Percentiles rank a stretch among this genome's conserved stretches.
Evolutionary conservation across 1,284 basidiomycete species (phyloP).

Genomic region (Anthracocystis setariae): DNA sequence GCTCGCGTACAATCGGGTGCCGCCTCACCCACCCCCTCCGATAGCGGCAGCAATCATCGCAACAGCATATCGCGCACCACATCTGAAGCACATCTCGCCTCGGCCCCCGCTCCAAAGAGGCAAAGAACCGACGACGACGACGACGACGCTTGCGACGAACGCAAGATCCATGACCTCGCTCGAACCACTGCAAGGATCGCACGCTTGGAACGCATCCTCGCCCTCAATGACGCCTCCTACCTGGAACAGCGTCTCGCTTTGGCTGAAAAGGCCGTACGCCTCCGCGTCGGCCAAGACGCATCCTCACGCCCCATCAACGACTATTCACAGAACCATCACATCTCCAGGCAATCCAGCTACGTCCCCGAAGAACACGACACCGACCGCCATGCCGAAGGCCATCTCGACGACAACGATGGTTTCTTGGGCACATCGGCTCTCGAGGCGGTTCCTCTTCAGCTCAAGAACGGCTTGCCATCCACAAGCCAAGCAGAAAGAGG

Average conservation of each 20-base stretch:
- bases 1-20: slow-evolving; percentile 10
- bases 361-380: slow-evolving; percentile 35
- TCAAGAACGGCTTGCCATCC: slow-evolving; percentile 35
- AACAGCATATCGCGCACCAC: slow-evolving; percentile 27
- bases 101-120: slow-evolving; percentile 15
- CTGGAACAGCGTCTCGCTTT: slow-evolving; percentile 42
- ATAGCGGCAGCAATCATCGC: slow-evolving; percentile 20
- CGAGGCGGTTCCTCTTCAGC: slow-evolving; percentile 41
- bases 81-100: slow-evolving; percentile 22
- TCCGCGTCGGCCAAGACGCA: slow-evolving; percentile 29
- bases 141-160: slow-evolving; percentile 38
- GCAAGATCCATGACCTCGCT: slow-evolving; percentile 40
- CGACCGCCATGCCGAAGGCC: slow-evolving; percentile 36
- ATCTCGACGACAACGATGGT: slow-evolving; percentile 48
- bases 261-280: slow-evolving; percentile 39
- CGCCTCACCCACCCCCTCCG: slow-evolving; percentile 32
- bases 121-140: slow-evolving; percentile 24
- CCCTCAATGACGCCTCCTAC: slow-evolving; percentile 38
- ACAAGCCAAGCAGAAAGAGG: slow-evolving; percentile 12
- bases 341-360: slow-evolving; percentile 32
- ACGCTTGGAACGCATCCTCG: slow-evolving; percentile 39
- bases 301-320: slow-evolving; percentile 1
- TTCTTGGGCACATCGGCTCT: slow-evolving; percentile 45
- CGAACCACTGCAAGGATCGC: slow-evolving; percentile 42
- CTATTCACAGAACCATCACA: slow-evolving; percentile 6